Conservation (phyloP, 768 basidiomycete genomes). For the Sporobolomyces pararoseus region DNA sequence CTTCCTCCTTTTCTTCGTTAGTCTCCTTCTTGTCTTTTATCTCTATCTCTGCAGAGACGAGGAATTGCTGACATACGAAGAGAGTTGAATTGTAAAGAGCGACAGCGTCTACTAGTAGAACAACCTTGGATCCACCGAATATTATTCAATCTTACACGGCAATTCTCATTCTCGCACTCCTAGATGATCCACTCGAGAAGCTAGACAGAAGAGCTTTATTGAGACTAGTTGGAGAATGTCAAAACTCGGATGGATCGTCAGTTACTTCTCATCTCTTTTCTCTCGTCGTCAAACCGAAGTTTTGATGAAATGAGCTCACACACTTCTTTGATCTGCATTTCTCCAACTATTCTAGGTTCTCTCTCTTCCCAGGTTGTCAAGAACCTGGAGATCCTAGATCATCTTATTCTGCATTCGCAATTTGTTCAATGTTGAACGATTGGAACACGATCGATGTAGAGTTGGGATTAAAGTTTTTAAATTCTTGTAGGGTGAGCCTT, state of each 20-base stretch:
- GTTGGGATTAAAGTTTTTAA: slow-evolving; percentile 62
- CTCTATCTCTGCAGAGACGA: too few relatives aligned
- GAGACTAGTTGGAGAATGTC: slow-evolving; percentile 66
- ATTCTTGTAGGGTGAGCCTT: slow-evolving; percentile 63
- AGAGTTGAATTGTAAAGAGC: too few relatives aligned
- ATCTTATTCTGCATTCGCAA: slow-evolving; percentile 79
- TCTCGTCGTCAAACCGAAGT: not conserved
- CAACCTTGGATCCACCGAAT: slow-evolving; percentile 62
- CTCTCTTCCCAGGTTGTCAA: slow-evolving; percentile 41
- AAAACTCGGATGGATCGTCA: slow-evolving; percentile 78
- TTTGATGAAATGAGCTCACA: too few relatives aligned
- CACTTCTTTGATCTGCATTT: too few relatives aligned
- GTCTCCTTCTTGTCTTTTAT: too few relatives aligned
- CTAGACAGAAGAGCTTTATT: slow-evolving; percentile 69
- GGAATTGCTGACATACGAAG: too few relatives aligned
- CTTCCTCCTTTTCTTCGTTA: not conserved
- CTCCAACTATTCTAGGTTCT: slow-evolving; percentile 49
- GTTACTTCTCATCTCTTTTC: slow-evolving; percentile 24
- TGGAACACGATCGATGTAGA: slow-evolving; percentile 69
- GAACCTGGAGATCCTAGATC: slow-evolving; percentile 61
- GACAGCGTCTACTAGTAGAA: too few relatives aligned
- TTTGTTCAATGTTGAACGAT: slow-evolving; percentile 72
- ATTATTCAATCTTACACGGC: slow-evolving; percentile 93
- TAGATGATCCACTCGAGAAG: slow-evolving; percentile 74
- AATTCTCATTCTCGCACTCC: slow-evolving; percentile 71